Evolutionary conservation across 1,139 yeast genomes (phyloP), one percentile per base, ranked within the genome.

Genomic region (Meyerozyma guilliermondii): DNA sequence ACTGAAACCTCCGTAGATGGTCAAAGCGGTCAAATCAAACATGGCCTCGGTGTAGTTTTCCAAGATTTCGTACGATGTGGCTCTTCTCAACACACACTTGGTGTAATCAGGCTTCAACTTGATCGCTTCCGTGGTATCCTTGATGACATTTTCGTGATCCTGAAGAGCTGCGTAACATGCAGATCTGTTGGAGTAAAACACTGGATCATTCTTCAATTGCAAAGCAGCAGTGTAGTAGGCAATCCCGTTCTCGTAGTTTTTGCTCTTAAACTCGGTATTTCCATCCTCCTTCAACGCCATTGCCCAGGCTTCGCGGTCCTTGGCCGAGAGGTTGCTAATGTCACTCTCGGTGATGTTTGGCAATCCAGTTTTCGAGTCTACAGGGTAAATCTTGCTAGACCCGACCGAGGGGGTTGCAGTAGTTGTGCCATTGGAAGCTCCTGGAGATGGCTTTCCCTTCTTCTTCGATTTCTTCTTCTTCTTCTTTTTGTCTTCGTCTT

Each of bases 181-280:
- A 22, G 97, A 89, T 66, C 96, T 80, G 71, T 91, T 91, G 48
- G 97, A 88, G 68, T 84, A 91, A 67, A 79, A 92, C 36, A 91
- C 86, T 13, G 97, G 91, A 63, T 92, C 97, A 50, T 74, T 66
- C 59, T 82, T 81, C 58, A 88, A 74, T 47, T 74, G 63, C 54
- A 94, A 73, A 11, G 98, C 98, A 46, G 78, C 80, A 38, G 87
- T 63, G 68, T 92, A 92, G 63, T 74, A 83, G 40, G 77, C 79
- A 55, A 89, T 80, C 35, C 98, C 98, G 31, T 76, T 73, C 43
- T 78, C 74, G 60, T 75, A 87, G 45, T 84, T 71, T 66, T 87
- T 83, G 46, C 68, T 65, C 63, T 83, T 85, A 73, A 87, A 92
- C 47, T 74, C 81, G 45, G 74, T 74, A 65, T 92, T 92, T 58